Evolutionary conservation across 2,329 filamentous ascomycete species (phyloP).

Genomic region (Monilinia aucupariae): DNA sequence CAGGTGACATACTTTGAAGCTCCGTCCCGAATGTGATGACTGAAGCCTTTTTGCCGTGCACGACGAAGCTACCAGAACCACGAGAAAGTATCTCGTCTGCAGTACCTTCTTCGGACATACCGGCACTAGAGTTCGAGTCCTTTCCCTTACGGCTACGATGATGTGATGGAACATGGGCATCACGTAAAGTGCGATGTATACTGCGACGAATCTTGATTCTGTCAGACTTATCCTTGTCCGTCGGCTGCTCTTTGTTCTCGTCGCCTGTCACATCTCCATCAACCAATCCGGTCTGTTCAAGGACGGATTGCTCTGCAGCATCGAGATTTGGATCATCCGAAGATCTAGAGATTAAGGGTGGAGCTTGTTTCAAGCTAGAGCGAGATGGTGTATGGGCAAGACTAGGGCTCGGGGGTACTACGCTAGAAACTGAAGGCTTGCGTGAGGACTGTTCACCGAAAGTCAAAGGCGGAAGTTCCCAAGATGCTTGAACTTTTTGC

Average conservation of each 20-base stretch:
- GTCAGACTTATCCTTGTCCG: constrained; percentile 35
- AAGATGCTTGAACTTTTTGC: constrained; percentile 40
- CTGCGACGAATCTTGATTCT: constrained; percentile 65
- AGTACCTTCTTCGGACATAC: constrained; percentile 41
- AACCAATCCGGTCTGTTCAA: constrained; percentile 63
- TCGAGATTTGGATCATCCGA: constrained; percentile 39
- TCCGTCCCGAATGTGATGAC: constrained; percentile 96
- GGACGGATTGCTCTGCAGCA: constrained; percentile 60
- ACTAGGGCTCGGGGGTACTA: constrained; percentile 33
- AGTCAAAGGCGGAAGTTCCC: constrained; percentile 40
- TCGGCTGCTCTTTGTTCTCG: constrained; percentile 31
- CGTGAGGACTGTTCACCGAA: constrained; percentile 37
- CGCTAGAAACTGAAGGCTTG: constrained; percentile 43
- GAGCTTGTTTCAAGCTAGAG: constrained; percentile 33
- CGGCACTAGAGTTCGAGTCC: constrained; percentile 58
- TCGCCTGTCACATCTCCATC: constrained; percentile 41
- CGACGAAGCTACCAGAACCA: constrained; percentile 82
- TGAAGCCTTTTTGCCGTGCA: constrained; percentile 96
- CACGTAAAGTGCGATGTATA: constrained; percentile 82
- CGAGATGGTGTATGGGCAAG: constrained; percentile 35
- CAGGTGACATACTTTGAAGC: constrained; percentile 69
- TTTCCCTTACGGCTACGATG: constrained; percentile 72
- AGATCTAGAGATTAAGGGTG: constrained; percentile 27
- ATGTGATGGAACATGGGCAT: constrained; percentile 61
- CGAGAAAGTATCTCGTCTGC: constrained; percentile 67